These are phyloP conservation scores for Corymbia citriodora DNA, from an alignment of 441 rosid genomes.

Conservation along the genomic window DNA sequence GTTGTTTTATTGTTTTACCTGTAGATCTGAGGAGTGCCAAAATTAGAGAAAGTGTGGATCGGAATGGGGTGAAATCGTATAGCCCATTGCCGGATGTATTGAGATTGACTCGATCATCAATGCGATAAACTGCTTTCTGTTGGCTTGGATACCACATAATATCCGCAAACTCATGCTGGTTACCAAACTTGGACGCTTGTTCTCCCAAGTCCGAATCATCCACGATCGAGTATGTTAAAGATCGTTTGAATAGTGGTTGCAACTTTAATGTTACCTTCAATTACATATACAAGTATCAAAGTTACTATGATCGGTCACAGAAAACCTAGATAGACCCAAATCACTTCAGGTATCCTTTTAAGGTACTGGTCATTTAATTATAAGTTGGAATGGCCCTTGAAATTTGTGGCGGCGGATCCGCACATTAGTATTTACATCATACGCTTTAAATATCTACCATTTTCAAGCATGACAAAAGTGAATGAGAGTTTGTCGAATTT, in stretches of 20 bases:
- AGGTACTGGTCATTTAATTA: not conserved
- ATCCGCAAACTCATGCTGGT: constrained; percentile 68
- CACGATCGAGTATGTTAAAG: constrained; percentile 31
- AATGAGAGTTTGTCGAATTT: too few relatives aligned
- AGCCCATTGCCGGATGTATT: constrained; percentile 50
- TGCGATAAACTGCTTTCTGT: constrained; percentile 46
- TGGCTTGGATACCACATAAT: constrained; percentile 74
- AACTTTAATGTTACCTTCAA: constrained; percentile 52
- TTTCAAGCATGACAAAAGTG: not conserved
- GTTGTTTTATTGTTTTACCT: constrained; percentile 16
- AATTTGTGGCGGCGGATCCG: not conserved
- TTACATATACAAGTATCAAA: not conserved
- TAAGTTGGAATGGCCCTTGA: not conserved
- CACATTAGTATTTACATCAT: not conserved
- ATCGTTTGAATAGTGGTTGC: constrained; percentile 68
- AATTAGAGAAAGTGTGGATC: constrained; percentile 29
- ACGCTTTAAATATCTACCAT: not conserved
- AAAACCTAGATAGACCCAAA: not conserved
- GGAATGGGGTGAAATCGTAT: constrained; percentile 49
- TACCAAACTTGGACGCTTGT: constrained; percentile 40
- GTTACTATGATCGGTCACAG: not conserved
- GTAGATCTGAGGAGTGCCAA: constrained; percentile 34
- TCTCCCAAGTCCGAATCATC: constrained; percentile 47
- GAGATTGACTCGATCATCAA: constrained; percentile 48
- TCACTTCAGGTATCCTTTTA: not conserved